A percentile compares a stretch with the other conserved stretches of the same genome.
Conservation (phyloP, 2,329 filamentous ascomycete genomes). For the Fusarium begoniae region DNA sequence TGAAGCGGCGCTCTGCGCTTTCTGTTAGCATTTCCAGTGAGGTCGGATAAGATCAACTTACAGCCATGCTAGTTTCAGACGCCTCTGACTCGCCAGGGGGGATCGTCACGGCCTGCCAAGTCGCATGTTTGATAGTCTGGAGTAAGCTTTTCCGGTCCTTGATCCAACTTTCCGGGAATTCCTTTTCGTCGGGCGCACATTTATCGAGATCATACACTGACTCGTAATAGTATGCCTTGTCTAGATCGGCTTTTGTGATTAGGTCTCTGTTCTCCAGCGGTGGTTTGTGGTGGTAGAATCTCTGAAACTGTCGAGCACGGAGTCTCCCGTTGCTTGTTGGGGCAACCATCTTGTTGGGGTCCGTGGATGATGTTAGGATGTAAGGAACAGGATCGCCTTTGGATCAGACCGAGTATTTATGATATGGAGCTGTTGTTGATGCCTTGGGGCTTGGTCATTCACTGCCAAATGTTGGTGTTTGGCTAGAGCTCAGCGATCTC, state of each 20-base stretch:
- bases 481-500: neutral
- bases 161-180: too few relatives aligned
- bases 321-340: fast-evolving
- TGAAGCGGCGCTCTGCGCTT: neutral
- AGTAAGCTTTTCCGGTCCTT: too few relatives aligned
- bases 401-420: neutral
- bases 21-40: neutral
- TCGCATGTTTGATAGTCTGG: too few relatives aligned
- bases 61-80: too few relatives aligned
- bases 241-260: fast-evolving
- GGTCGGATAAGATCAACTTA: too few relatives aligned
- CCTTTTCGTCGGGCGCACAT: too few relatives aligned
- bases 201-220: too few relatives aligned
- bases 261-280: neutral
- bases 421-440: neutral
- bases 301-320: neutral
- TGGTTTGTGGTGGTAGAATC: neutral
- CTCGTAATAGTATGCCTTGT: neutral
- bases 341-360: neutral
- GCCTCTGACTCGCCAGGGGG: too few relatives aligned
- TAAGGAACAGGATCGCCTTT: neutral
- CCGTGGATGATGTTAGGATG: fast-evolving
- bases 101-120: too few relatives aligned
- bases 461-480: neutral
- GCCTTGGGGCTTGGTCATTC: neutral